Evolutionary conservation across 164 flowering plant species (phyloP).

Genomic region (Vitis vinifera): ASM3070453v1 NC_081816.1:9054001-9054500

Average conservation of each 20-base stretch:
- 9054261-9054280: constrained; percentile 54
- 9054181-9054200: constrained; percentile 45
- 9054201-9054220: constrained; percentile 59
- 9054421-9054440: constrained; percentile 66
- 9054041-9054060: constrained; percentile 24
- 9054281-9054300: constrained; percentile 47
- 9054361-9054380: constrained; percentile 42
- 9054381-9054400: constrained; percentile 37
- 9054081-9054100: constrained; percentile 40
- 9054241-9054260: constrained; percentile 41
- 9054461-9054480: constrained; percentile 50
- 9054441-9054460: constrained; percentile 53
- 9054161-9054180: constrained; percentile 37
- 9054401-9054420: constrained; percentile 62
- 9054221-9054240: constrained; percentile 52
- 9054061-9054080: constrained; percentile 35
- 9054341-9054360: constrained; percentile 51
- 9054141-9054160: constrained; percentile 48
- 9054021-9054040: background rate
- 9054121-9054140: constrained; percentile 36
- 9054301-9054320: constrained; percentile 59
- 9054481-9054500: constrained; percentile 46
- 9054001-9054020: constrained; percentile 11
- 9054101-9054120: constrained; percentile 36
- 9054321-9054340: constrained; percentile 55